Base-by-base conservation (phyloP, 148 eudicot species). In the Amaranthus hypochondriacus region DNA sequence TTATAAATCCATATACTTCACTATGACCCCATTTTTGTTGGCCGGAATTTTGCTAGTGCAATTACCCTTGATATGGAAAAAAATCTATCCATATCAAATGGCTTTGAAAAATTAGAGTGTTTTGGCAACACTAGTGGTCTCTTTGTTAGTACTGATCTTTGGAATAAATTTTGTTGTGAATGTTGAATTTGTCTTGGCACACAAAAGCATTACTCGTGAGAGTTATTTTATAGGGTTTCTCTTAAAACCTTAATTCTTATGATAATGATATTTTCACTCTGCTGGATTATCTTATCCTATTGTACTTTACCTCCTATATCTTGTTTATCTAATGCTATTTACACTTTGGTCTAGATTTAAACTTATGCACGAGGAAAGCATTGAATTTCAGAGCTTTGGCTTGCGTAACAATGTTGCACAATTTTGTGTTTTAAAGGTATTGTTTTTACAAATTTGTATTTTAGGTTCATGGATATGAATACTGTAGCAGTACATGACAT, bases 371-470 rank as follows among this genome's bases (percentile, higher is more conserved):
- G 87, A 85, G 81, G 97, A 93, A 74, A 84, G 72, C 73, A 88
- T 93, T 65, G 91, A 86, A 71, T 93, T 89, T 77, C 86, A 76
- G 70, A 82, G 54, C 72, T 91, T 86, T 86, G 95, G 86, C 48
- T 87, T 93, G 67, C 95, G 95, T 62, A 66, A 91, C 80, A 93
- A 93, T 78, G 89, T 93, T 69, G 90, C 97, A 73, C 98, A 93
- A 81, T 80, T 93, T 73, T 93, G 98, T 81, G 88, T 93, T 81
- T 79, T 93, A 58, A 81, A 89, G 98, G 98, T 93, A 83, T 28
- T 75, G 66, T 70, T 63, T 39, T 6, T 21, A 18, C 70, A 4
- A 59, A 28, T 67, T 18, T 67, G 56, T 50, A 10, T 64, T 13
- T 4, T 43, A 44, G 51, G 50, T 64, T 47, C 51, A 44, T 44